A percentile compares a stretch with the other conserved stretches of the same genome.
Evolutionary conservation across 1,139 yeast species (phyloP).

Genomic region (Barnettozyma hawaiiensis): DNA sequence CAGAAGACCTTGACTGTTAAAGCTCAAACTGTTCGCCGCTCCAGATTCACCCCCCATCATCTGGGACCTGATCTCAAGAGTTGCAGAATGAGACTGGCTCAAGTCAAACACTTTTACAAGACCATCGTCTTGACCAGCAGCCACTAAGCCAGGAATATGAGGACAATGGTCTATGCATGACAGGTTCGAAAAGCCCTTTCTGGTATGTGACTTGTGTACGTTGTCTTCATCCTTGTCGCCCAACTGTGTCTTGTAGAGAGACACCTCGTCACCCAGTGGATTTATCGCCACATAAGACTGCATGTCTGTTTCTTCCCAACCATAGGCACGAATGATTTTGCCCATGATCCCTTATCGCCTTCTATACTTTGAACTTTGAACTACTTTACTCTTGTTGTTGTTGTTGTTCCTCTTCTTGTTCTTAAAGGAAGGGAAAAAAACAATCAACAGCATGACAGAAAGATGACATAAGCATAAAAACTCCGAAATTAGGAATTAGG

Average conservation of each 20-base stretch:
- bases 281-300: slow-evolving; percentile 59
- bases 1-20: slow-evolving; percentile 57
- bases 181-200: slow-evolving; percentile 65
- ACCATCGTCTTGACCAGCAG: slow-evolving; percentile 74
- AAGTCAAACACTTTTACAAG: slow-evolving; percentile 60
- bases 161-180: slow-evolving; percentile 68
- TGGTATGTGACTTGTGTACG: slow-evolving; percentile 43
- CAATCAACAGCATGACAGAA: too few relatives aligned
- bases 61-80: slow-evolving; percentile 48
- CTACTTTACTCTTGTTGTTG: too few relatives aligned
- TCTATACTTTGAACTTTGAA: too few relatives aligned
- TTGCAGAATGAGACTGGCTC: slow-evolving; percentile 34
- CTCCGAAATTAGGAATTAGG: too few relatives aligned
- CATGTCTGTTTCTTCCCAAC: slow-evolving; percentile 52
- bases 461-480: too few relatives aligned
- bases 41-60: slow-evolving; percentile 38
- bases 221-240: slow-evolving; percentile 33
- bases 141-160: slow-evolving; percentile 51
- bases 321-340: slow-evolving; percentile 48
- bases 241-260: slow-evolving; percentile 48
- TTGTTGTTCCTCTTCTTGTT: too few relatives aligned
- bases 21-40: slow-evolving; percentile 70
- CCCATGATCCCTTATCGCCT: slow-evolving; percentile 34
- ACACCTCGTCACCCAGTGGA: slow-evolving; percentile 65
- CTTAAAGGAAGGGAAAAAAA: too few relatives aligned